A percentile compares a stretch with the other conserved stretches of the same genome.
These are phyloP conservation scores for Amyloporia xantha DNA, from an alignment of 768 basidiomycete species.

Conservation along the genomic window DNA sequence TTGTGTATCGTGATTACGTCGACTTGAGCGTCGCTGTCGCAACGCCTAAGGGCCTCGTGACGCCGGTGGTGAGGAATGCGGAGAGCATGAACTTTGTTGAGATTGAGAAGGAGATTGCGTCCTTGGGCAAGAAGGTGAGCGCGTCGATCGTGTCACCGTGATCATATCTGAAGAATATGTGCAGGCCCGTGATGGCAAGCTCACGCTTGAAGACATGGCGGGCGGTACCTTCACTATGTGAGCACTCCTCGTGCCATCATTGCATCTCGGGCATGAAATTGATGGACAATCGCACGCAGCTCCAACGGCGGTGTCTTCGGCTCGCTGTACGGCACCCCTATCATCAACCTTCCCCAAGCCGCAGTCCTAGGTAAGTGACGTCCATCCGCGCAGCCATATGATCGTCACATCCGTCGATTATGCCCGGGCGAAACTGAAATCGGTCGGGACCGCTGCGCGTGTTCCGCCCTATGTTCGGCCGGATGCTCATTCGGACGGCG, in stretches of 20 bases:
- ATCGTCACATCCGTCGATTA: slow-evolving; percentile 6
- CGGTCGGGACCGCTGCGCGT: not conserved
- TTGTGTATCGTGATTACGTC: slow-evolving; percentile 88
- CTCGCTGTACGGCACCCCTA: slow-evolving; percentile 95
- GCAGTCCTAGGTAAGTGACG: slow-evolving; percentile 72
- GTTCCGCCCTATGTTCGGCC: not conserved
- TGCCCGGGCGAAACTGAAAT: not conserved
- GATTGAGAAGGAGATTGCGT: slow-evolving; percentile 90
- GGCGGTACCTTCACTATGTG: slow-evolving; percentile 99
- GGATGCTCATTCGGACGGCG: not conserved
- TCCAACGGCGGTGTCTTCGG: slow-evolving; percentile 99
- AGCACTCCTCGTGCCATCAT: slow-evolving; percentile 21
- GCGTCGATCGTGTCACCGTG: not conserved
- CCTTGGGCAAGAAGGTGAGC: slow-evolving; percentile 78
- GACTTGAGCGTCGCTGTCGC: slow-evolving; percentile 96
- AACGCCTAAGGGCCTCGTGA: slow-evolving; percentile 95
- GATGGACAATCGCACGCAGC: slow-evolving; percentile 32
- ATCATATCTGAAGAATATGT: slow-evolving; percentile 1
- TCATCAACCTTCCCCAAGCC: slow-evolving; percentile 94
- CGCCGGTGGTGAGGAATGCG: slow-evolving; percentile 89
- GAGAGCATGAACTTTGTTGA: slow-evolving; percentile 83
- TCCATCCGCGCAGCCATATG: not conserved
- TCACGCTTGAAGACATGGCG: slow-evolving; percentile 97
- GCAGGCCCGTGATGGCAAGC: slow-evolving; percentile 83
- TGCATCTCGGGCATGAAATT: not conserved